These are phyloP conservation scores for Carpinus viminea DNA, from an alignment of 306 rosid species.

Conservation along the genomic window DNA sequence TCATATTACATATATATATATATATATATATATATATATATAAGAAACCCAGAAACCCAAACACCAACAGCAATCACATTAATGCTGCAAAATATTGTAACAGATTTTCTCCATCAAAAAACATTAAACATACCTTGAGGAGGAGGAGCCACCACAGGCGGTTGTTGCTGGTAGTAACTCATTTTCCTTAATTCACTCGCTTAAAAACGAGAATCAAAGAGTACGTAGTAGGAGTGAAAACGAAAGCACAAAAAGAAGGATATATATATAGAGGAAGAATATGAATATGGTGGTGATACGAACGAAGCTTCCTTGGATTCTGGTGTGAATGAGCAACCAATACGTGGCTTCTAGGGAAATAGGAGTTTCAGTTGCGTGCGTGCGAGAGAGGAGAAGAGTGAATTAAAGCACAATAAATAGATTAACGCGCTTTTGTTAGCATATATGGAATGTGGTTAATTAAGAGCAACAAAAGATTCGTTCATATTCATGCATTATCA, in stretches of 20 bases:
- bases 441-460: not conserved
- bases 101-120: not conserved
- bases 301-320: not conserved
- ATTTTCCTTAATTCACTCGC: not conserved
- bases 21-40: too few relatives aligned
- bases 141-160: slow-evolving; percentile 16
- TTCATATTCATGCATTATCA: not conserved
- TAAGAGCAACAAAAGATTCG: not conserved
- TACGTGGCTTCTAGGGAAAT: not conserved
- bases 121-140: slow-evolving; percentile 16
- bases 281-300: not conserved
- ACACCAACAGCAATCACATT: not conserved
- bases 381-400: not conserved
- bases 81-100: too few relatives aligned
- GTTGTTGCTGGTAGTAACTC: slow-evolving; percentile 29
- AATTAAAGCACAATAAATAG: not conserved
- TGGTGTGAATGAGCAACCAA: not conserved
- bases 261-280: not conserved
- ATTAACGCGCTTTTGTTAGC: not conserved
- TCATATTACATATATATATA: too few relatives aligned
- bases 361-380: not conserved
- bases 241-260: not conserved
- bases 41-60: not conserved
- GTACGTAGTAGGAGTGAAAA: not conserved
- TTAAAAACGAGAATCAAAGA: not conserved